phyloP scores from a whole-genome alignment of 305 asterid species.

The Fraxinus nigra region DNA sequence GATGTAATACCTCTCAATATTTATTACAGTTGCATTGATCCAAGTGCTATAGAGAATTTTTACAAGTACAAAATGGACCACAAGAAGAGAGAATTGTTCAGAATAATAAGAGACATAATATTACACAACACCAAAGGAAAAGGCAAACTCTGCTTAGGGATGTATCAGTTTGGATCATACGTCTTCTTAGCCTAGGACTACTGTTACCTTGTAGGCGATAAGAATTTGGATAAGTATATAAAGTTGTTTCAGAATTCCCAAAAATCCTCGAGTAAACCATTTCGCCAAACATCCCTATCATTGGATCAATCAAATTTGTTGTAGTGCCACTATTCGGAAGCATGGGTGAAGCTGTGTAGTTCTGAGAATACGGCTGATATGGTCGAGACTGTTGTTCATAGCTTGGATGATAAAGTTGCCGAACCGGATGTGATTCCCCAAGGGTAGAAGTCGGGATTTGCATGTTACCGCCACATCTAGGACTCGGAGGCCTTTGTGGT shows the following conservation, averaged over 20 bases:
- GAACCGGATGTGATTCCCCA: conserved; percentile 21
- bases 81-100: conserved; percentile 24
- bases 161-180: conserved; percentile 46
- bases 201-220: conserved; percentile 35
- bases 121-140: conserved; percentile 67
- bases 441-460: conserved; percentile 2
- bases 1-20: neutral
- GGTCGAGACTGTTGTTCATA: conserved; percentile 14
- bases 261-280: conserved; percentile 64
- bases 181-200: conserved; percentile 56
- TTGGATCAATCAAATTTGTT: conserved; percentile 40
- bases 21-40: neutral
- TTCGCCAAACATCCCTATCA: conserved; percentile 59
- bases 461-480: conserved; percentile 22
- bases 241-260: conserved; percentile 43
- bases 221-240: conserved; percentile 46
- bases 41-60: neutral
- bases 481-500: conserved; percentile 57
- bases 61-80: conserved; percentile 17
- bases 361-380: neutral
- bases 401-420: conserved; percentile 28
- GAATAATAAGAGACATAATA: conserved; percentile 60
- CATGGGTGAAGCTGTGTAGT: conserved; percentile 21
- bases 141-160: conserved; percentile 63
- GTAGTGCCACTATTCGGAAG: conserved; percentile 26